phyloP scores from a whole-genome alignment of 441 rosid genomes.

The Francoa sonchifolia region DNA sequence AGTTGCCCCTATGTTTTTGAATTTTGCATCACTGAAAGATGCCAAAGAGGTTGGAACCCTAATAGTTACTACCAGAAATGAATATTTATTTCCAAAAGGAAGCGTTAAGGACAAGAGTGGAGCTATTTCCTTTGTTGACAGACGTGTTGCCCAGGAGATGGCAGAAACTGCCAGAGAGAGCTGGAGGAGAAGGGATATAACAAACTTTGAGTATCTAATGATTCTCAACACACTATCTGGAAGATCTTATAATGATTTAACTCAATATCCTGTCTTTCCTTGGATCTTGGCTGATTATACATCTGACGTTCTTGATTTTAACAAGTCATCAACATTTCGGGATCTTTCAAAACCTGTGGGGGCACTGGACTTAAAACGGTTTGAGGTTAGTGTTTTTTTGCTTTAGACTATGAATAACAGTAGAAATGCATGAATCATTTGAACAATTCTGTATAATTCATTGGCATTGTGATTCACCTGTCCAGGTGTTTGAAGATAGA shows the following conservation, averaged over 20 bases:
- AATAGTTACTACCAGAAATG: slow-evolving; percentile 86
- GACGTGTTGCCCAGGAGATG: slow-evolving; percentile 84
- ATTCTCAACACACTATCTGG: slow-evolving; percentile 92
- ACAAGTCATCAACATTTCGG: slow-evolving; percentile 87
- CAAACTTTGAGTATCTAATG: slow-evolving; percentile 95
- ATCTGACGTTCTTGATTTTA: slow-evolving; percentile 87
- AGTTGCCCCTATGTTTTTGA: slow-evolving; percentile 65
- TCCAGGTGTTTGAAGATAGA: slow-evolving; percentile 91
- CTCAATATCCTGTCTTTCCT: slow-evolving; percentile 96
- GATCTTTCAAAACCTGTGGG: slow-evolving; percentile 99
- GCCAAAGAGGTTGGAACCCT: slow-evolving; percentile 87
- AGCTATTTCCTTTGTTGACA: slow-evolving; percentile 69
- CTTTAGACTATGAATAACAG: slow-evolving; percentile 4
- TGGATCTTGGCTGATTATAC: slow-evolving; percentile 96
- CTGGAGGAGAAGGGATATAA: slow-evolving; percentile 95
- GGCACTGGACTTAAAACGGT: slow-evolving; percentile 80
- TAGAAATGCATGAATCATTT: slow-evolving; percentile 3
- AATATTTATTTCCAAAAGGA: slow-evolving; percentile 71
- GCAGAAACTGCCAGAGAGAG: slow-evolving; percentile 94
- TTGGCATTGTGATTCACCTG: slow-evolving; percentile 14
- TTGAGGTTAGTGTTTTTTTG: slow-evolving; percentile 57
- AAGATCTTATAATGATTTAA: slow-evolving; percentile 93
- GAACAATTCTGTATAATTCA: slow-evolving; percentile 9
- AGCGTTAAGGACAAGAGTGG: slow-evolving; percentile 76
- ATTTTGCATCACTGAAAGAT: slow-evolving; percentile 69